These are phyloP conservation scores for Triadica sebifera DNA, from an alignment of 345 rosid genomes.

Conservation along the genomic window DNA sequence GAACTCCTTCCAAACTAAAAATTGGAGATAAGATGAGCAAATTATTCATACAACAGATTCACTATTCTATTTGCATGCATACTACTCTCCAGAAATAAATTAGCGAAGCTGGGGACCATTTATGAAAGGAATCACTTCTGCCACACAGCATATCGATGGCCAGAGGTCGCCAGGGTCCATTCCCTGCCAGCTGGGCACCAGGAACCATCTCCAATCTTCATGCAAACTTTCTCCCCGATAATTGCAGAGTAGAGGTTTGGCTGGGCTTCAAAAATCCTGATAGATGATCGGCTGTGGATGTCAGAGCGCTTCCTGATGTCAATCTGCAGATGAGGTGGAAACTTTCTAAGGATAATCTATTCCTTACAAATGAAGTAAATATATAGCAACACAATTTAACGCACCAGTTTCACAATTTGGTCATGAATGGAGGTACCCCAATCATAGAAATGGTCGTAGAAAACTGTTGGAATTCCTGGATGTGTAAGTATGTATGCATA, in stretches of 20 bases:
- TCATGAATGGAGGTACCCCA: constrained; percentile 68
- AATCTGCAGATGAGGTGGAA: constrained; percentile 40
- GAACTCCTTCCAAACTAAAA: background rate
- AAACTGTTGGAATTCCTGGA: constrained; percentile 85
- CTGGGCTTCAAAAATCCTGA: constrained; percentile 58
- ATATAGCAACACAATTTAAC: background rate
- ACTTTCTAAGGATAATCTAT: background rate
- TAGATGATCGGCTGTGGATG: constrained; percentile 63
- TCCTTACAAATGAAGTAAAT: background rate
- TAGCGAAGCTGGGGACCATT: background rate
- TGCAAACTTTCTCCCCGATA: constrained; percentile 69
- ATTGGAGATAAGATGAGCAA: constrained; percentile 5
- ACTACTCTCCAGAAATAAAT: background rate
- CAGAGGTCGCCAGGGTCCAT: constrained; percentile 72
- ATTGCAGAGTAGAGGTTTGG: constrained; percentile 71
- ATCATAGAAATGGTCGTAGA: constrained; percentile 80
- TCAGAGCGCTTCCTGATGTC: constrained; percentile 56
- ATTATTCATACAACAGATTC: constrained; percentile 17
- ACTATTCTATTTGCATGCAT: background rate
- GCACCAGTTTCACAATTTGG: constrained; percentile 77
- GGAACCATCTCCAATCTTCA: constrained; percentile 88
- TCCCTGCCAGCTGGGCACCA: constrained; percentile 84
- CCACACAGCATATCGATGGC: constrained; percentile 83
- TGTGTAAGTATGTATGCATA: constrained; percentile 88
- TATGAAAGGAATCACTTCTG: constrained; percentile 37